phyloP scores from a whole-genome alignment of 768 basidiomycete species.

The Rhodotorula graminis region DNA sequence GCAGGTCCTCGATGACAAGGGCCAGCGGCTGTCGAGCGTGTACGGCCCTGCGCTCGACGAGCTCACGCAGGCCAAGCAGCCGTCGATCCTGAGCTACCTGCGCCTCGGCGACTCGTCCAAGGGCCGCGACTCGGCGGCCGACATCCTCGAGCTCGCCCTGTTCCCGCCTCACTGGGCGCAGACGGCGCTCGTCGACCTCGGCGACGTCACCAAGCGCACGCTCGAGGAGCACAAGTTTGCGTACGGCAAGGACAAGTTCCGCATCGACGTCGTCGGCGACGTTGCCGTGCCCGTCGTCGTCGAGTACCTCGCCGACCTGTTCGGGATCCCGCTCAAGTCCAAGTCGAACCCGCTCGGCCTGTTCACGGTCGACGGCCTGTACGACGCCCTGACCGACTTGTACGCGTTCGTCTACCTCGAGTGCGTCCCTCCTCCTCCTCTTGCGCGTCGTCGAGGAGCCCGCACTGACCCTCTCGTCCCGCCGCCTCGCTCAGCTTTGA shows the following conservation, averaged over 20 bases:
- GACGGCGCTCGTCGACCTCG: background rate
- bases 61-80: background rate
- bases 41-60: constrained; percentile 13
- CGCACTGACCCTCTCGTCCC: background rate
- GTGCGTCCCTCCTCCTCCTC: background rate
- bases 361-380: constrained; percentile 11
- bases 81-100: background rate
- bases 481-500: constrained; percentile 5
- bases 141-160: background rate
- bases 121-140: background rate
- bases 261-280: constrained; percentile 62
- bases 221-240: constrained; percentile 16
- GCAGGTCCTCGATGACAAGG: background rate
- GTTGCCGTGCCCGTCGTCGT: constrained; percentile 63
- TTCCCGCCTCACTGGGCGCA: constrained; percentile 12
- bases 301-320: constrained; percentile 12
- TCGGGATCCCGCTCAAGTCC: constrained; percentile 29
- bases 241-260: constrained; percentile 44
- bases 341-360: constrained; percentile 22
- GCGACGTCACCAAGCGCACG: background rate
- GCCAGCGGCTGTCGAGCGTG: background rate
- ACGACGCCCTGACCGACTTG: constrained; percentile 21
- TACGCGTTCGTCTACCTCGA: constrained; percentile 23
- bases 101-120: background rate
- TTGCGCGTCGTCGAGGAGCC: background rate